These are phyloP conservation scores for Penicillium frequentans DNA, from an alignment of 2,329 filamentous ascomycete genomes.

Conservation along the genomic window DNA sequence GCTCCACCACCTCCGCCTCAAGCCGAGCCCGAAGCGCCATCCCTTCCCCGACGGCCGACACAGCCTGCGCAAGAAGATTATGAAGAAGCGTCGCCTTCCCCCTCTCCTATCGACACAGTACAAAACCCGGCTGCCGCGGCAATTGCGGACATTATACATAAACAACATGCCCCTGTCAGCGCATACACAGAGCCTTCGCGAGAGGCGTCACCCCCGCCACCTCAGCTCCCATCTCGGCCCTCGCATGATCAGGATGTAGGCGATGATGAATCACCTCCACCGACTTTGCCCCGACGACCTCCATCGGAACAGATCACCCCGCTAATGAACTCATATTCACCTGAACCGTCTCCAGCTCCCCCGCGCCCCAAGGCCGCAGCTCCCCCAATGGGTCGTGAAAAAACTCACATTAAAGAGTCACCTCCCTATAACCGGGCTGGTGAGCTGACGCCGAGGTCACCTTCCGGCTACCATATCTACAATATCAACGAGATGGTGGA, in stretches of 20 bases:
- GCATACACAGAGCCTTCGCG: constrained; percentile 28
- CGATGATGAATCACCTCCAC: constrained; percentile 36
- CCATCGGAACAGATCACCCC: constrained; percentile 56
- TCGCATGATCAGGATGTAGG: constrained; percentile 68
- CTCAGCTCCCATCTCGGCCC: constrained; percentile 42
- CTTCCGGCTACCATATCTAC: constrained; percentile 87
- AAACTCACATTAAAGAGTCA: constrained; percentile 51
- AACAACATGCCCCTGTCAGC: constrained; percentile 36
- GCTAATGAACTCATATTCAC: constrained; percentile 60
- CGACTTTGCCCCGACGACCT: constrained; percentile 63
- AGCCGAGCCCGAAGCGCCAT: constrained; percentile 43
- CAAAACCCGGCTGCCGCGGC: constrained; percentile 58
- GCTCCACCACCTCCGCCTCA: constrained; percentile 24
- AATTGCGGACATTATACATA: constrained; percentile 51
- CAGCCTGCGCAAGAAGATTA: constrained; percentile 27
- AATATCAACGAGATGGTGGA: constrained; percentile 97
- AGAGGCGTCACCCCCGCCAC: constrained; percentile 36
- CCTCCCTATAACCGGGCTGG: constrained; percentile 56
- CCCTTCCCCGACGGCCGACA: constrained; percentile 31
- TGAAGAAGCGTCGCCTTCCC: constrained; percentile 20
- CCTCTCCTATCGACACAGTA: constrained; percentile 45
- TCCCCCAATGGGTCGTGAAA: constrained; percentile 32
- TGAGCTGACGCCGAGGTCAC: constrained; percentile 57
- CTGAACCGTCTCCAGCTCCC: constrained; percentile 51
- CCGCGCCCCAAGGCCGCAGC: constrained; percentile 19